These are phyloP conservation scores for Chytriomyces hyalinus DNA, from an alignment of 192 early-diverging fungal genomes.

Conservation along the genomic window DNA sequence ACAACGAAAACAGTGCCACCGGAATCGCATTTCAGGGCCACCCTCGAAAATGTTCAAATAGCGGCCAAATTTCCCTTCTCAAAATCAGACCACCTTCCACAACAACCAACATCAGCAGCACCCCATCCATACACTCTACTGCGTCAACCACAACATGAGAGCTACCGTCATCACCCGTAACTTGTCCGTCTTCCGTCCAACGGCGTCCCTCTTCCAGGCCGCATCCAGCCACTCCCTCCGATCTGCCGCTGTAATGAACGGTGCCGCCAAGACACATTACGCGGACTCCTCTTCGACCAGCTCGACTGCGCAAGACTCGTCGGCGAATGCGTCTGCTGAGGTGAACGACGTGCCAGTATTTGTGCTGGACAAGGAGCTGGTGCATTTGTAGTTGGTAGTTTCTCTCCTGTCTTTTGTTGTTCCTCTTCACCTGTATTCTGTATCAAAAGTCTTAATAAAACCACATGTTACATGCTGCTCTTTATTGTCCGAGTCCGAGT, in stretches of 20 bases:
- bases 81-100: neutral
- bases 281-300: neutral
- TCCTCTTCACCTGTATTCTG: too few relatives aligned
- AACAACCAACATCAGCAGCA: neutral
- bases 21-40: too few relatives aligned
- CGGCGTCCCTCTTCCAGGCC: conserved; percentile 9
- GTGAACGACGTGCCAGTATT: neutral
- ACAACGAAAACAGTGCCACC: too few relatives aligned
- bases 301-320: neutral
- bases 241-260: neutral
- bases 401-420: too few relatives aligned
- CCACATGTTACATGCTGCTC: too few relatives aligned
- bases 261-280: neutral
- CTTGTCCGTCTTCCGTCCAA: conserved; percentile 16
- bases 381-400: neutral
- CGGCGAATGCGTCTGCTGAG: neutral
- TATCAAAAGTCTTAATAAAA: too few relatives aligned
- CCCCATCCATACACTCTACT: neutral
- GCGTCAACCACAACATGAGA: neutral
- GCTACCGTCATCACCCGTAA: neutral
- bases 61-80: too few relatives aligned
- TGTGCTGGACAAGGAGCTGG: conserved; percentile 29
- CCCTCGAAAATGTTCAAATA: too few relatives aligned
- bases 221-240: neutral
- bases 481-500: too few relatives aligned